Evolutionary conservation across 768 basidiomycete species (phyloP).

Genomic region (Hirschioporus abietinus): DNA sequence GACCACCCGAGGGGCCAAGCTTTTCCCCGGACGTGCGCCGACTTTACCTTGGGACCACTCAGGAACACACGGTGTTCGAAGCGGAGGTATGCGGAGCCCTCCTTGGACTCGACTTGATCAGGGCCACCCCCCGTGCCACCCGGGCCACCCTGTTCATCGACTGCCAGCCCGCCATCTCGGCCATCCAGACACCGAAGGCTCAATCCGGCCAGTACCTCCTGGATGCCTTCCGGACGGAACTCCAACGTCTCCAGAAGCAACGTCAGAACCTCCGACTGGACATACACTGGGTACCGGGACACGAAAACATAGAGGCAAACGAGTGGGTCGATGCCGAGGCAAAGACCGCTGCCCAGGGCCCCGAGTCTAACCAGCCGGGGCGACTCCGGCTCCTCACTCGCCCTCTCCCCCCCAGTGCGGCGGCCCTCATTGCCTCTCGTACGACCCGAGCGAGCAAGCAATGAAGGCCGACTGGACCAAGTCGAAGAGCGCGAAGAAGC

Average conservation of each 20-base stretch:
- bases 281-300: conserved; percentile 14
- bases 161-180: conserved; percentile 11
- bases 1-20: neutral
- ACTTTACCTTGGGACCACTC: conserved; percentile 3
- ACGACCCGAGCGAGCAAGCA: neutral
- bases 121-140: too few relatives aligned
- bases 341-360: conserved; percentile 8
- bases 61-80: conserved; percentile 14
- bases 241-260: neutral
- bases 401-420: conserved; percentile 9
- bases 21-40: neutral
- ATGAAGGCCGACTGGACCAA: conserved; percentile 9
- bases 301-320: conserved; percentile 12
- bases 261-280: neutral
- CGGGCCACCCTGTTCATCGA: conserved; percentile 3
- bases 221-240: conserved; percentile 1
- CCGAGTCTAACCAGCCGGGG: neutral
- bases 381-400: neutral
- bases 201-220: conserved; percentile 9
- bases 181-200: neutral
- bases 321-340: conserved; percentile 10
- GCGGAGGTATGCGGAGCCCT: conserved; percentile 11
- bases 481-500: conserved; percentile 4
- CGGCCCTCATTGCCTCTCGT: conserved; percentile 5
- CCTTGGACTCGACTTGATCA: conserved; percentile 7